Base-by-base conservation (phyloP, 177 flowering plant species). In the Vitis hybrid region DNA sequence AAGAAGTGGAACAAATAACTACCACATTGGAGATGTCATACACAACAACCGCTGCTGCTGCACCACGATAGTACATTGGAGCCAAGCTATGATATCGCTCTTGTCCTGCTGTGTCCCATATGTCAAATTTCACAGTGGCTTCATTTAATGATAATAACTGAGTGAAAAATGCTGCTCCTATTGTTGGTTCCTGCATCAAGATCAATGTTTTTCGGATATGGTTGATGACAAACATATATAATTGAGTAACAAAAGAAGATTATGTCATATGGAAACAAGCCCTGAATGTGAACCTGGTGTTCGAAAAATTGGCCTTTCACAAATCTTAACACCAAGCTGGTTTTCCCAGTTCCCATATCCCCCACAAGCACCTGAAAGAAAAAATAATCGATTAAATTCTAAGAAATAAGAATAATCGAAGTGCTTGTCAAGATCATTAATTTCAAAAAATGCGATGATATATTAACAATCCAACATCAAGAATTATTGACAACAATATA, bases 281-380 rank as follows among this genome's bases (percentile, higher is more conserved):
- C 2, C 19, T 18, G 15, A 62, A 61, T 31, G 31, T 63, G 11
- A 49, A 86, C 92, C 90, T 88, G 90, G 62, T 76, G 68, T 10
- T 86, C 85, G 22, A 76, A 72, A 66, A 88, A 88, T 56, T 82
- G 92, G 67, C 92, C 92, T 75, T 84, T 88, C 45, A 84, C 81
- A 66, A 88, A 86, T 59, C 90, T 78, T 74, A 84, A 66, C 2
- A 84, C 90, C 63, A 86, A 68, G 70, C 90, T 88, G 49, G 92
- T 82, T 70, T 88, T 88, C 66, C 90, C 92, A 48, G 90, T 78
- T 65, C 92, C 90, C 76, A 88, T 80, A 72, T 86, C 90, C 63
- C 87, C 92, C 13, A 87, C 76, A 69, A 86, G 82, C 18, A 88
- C 90, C 90, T 88, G 77, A 11, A 34, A 54, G 63, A 53, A 45